A percentile compares a stretch with the other conserved stretches of the same genome.
Conservation (phyloP, 2,329 filamentous ascomycete genomes). For the Coccinonectria pachysandricola region DNA sequence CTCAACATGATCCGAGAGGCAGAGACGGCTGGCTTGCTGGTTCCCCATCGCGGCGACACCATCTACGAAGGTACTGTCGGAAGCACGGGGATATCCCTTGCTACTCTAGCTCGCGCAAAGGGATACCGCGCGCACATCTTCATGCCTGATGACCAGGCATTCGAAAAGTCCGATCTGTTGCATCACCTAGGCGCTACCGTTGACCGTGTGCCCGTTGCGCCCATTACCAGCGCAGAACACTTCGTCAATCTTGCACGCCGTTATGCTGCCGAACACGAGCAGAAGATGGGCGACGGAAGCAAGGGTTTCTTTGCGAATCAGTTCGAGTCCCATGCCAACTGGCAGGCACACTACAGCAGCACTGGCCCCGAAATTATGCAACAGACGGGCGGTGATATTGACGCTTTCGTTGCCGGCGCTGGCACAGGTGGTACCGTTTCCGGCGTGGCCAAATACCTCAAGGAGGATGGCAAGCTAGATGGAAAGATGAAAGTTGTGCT, state of each 20-base stretch:
- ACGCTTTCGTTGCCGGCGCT: conserved; percentile 87
- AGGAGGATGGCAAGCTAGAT: conserved; percentile 52
- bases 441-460: conserved; percentile 75
- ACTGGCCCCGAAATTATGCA: conserved; percentile 85
- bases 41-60: conserved; percentile 75
- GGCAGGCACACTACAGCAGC: conserved; percentile 66
- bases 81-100: conserved; percentile 90
- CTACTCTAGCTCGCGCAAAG: conserved; percentile 74
- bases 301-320: conserved; percentile 91
- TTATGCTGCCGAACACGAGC: conserved; percentile 65
- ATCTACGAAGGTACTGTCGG: conserved; percentile 97
- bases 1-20: conserved; percentile 78
- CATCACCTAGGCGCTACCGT: conserved; percentile 86
- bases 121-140: conserved; percentile 93
- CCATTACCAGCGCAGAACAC: conserved; percentile 86
- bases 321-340: conserved; percentile 88
- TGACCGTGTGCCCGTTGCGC: conserved; percentile 79
- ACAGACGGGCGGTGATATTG: conserved; percentile 64
- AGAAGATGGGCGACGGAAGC: conserved; percentile 44
- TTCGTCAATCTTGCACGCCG: conserved; percentile 86
- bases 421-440: conserved; percentile 91
- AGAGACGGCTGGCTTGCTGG: conserved; percentile 65
- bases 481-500: conserved; percentile 64
- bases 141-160: conserved; percentile 87
- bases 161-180: conserved; percentile 82